These are phyloP conservation scores for Mortierella hygrophila DNA, from an alignment of 192 early-diverging fungal genomes.

Conservation along the genomic window DNA sequence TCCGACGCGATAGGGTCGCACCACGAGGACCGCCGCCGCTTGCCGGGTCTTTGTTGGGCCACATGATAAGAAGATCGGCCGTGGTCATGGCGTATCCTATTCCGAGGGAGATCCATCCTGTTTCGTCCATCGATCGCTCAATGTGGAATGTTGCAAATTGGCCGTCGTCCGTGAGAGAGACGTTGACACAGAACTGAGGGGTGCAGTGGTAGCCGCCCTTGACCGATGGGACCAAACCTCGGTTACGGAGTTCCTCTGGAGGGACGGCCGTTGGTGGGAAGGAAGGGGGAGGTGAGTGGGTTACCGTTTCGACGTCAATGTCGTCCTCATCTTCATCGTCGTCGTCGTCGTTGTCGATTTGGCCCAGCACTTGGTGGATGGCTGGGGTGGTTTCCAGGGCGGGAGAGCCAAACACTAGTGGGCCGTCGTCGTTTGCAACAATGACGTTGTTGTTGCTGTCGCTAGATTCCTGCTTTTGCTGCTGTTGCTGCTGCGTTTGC, in stretches of 20 bases:
- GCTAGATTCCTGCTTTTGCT: not conserved
- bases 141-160: constrained; percentile 48
- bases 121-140: constrained; percentile 24
- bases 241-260: constrained; percentile 16
- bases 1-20: constrained; percentile 35
- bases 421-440: not conserved
- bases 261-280: not conserved
- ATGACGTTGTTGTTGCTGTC: not conserved
- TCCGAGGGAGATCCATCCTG: constrained; percentile 47
- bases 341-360: not conserved
- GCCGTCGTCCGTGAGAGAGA: constrained; percentile 33
- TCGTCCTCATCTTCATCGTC: not conserved
- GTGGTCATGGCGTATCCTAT: constrained; percentile 54
- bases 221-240: constrained; percentile 33
- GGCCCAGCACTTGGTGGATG: not conserved
- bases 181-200: constrained; percentile 49
- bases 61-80: constrained; percentile 44
- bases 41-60: constrained; percentile 22
- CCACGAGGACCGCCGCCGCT: constrained; percentile 30
- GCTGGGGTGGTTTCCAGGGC: not conserved
- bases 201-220: constrained; percentile 38
- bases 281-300: not conserved
- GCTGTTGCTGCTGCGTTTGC: not conserved
- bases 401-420: not conserved
- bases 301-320: not conserved